Evolutionary conservation across 768 basidiomycete genomes (phyloP).

Genomic region (Mycena vitilis): DNA sequence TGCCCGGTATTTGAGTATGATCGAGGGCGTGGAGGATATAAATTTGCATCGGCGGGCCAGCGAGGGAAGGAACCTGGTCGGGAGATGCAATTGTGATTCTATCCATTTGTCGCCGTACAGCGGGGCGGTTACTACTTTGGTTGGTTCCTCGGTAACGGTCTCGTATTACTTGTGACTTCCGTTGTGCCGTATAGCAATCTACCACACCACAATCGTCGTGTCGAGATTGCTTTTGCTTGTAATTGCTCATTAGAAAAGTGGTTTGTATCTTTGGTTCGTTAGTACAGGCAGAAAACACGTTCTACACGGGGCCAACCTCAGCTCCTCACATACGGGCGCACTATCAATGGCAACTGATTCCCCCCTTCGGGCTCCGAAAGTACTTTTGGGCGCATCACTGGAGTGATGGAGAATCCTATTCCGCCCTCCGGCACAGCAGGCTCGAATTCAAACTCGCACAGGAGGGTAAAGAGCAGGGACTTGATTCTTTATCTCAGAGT

Average conservation of each 20-base stretch:
- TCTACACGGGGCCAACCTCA: too few relatives aligned
- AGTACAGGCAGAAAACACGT: too few relatives aligned
- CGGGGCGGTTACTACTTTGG: not conserved
- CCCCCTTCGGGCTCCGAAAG: not conserved
- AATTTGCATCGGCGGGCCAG: not conserved
- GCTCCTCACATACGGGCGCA: not conserved
- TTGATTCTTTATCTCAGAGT: not conserved
- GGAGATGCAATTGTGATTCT: not conserved
- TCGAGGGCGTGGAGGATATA: not conserved
- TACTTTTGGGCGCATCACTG: not conserved
- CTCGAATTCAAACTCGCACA: not conserved
- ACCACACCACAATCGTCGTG: too few relatives aligned
- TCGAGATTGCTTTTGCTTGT: too few relatives aligned
- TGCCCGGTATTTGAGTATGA: not conserved
- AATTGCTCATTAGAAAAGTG: too few relatives aligned
- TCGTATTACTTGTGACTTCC: not conserved
- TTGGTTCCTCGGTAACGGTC: not conserved
- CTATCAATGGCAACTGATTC: slow-evolving; percentile 1
- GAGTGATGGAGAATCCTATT: not conserved
- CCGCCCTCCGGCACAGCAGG: not conserved
- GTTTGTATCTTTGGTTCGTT: too few relatives aligned
- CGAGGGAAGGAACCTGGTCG: not conserved
- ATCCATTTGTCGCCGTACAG: slow-evolving; percentile 1
- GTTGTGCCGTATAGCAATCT: too few relatives aligned
- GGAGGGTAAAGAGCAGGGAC: not conserved